Conservation (phyloP, 371 early-diverging fungal species). For the Nosema granulosis region DNA sequence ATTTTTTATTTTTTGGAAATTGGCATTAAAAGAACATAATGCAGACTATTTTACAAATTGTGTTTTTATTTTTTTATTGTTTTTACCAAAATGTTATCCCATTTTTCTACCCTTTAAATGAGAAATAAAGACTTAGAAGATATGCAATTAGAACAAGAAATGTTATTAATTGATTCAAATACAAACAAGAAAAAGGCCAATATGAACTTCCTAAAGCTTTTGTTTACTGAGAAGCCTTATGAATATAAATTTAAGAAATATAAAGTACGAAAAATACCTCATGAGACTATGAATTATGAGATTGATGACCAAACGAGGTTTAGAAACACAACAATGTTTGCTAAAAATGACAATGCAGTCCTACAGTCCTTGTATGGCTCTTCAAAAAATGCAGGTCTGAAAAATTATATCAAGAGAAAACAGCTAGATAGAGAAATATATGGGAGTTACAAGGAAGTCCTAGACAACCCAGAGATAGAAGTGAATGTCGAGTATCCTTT, state of each 20-base stretch:
- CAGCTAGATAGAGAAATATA: constrained; percentile 56
- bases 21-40: no score
- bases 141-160: no score
- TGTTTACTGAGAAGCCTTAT: constrained; percentile 54
- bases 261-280: constrained; percentile 47
- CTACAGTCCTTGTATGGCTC: constrained; percentile 48
- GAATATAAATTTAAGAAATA: constrained; percentile 65
- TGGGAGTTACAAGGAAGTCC: constrained; percentile 27
- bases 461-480: constrained; percentile 19
- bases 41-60: no score
- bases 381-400: constrained; percentile 27
- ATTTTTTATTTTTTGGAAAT: constrained; percentile 10
- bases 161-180: no score
- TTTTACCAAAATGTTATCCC: no score
- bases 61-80: no score
- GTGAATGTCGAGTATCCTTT: constrained; percentile 49
- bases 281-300: constrained; percentile 60
- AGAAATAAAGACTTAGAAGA: no score
- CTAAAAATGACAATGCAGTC: constrained; percentile 40
- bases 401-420: constrained; percentile 51
- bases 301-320: constrained; percentile 64
- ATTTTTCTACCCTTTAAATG: no score
- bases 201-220: constrained; percentile 49
- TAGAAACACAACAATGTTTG: constrained; percentile 45
- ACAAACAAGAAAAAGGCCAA: no score